phyloP scores from a whole-genome alignment of 1,284 basidiomycete genomes.

The Pterulicium gracile region DNA sequence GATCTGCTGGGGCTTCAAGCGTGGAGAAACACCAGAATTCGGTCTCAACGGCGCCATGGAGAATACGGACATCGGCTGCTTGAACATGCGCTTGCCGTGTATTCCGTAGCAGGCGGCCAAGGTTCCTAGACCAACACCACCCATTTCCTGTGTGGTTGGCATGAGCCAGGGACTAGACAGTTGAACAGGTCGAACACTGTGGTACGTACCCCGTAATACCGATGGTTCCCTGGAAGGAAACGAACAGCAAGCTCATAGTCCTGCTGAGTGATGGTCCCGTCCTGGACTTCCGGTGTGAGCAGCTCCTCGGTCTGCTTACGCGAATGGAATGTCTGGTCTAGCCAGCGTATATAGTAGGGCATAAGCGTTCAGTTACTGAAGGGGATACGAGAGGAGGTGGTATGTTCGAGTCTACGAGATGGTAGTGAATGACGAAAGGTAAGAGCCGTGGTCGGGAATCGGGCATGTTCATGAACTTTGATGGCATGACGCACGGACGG shows the following conservation, averaged over 20 bases:
- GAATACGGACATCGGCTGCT: neutral
- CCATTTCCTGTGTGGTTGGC: neutral
- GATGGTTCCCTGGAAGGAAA: constrained; percentile 39
- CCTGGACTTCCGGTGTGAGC: constrained; percentile 46
- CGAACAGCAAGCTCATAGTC: constrained; percentile 43
- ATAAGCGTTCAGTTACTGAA: too few species aligned
- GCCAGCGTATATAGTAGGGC: neutral
- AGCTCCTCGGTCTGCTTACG: constrained; percentile 20
- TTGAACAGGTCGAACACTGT: neutral
- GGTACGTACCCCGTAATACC: constrained; percentile 20
- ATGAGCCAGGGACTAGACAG: neutral
- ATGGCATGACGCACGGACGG: too few species aligned
- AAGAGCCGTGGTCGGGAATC: too few species aligned
- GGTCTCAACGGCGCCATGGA: neutral
- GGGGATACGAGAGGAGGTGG: too few species aligned
- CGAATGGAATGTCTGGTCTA: neutral
- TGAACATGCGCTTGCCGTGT: neutral
- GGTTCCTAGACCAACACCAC: neutral
- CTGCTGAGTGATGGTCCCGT: constrained; percentile 36
- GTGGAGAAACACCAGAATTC: neutral
- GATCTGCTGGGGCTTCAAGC: neutral
- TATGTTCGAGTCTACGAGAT: too few species aligned
- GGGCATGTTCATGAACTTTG: too few species aligned
- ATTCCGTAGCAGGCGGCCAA: neutral
- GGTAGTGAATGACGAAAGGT: too few species aligned